These are phyloP conservation scores for Gamarada debralockiae DNA, from an alignment of 495 filamentous ascomycete genomes.

Conservation along the genomic window DNA sequence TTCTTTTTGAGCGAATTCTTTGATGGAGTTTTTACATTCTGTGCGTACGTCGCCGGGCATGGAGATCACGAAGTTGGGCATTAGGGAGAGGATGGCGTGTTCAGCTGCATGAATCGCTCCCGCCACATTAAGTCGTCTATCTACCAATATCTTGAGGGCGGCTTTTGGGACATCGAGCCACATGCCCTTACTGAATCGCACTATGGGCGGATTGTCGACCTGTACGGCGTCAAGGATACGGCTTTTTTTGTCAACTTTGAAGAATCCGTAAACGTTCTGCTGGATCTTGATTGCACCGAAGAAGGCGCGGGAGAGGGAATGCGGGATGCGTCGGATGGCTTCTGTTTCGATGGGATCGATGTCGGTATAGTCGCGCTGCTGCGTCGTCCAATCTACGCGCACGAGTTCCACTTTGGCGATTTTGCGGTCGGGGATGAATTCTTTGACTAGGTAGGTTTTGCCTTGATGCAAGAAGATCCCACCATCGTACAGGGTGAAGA, in stretches of 20 bases:
- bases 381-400: constrained; percentile 93
- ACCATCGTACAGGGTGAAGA: constrained; percentile 95
- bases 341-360: constrained; percentile 88
- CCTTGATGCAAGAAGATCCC: constrained; percentile 98
- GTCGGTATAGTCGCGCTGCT: constrained; percentile 91
- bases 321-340: constrained; percentile 65
- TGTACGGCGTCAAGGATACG: constrained; percentile 88
- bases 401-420: constrained; percentile 71
- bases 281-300: constrained; percentile 81
- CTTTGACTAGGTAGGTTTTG: constrained; percentile 82
- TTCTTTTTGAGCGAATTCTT: constrained; percentile 76
- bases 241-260: constrained; percentile 81
- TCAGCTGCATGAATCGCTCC: constrained; percentile 93
- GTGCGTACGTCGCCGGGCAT: constrained; percentile 86
- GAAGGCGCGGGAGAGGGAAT: constrained; percentile 60
- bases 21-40: constrained; percentile 79
- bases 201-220: constrained; percentile 89
- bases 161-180: constrained; percentile 87
- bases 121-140: constrained; percentile 71
- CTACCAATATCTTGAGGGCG: constrained; percentile 75
- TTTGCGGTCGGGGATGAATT: constrained; percentile 73
- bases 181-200: constrained; percentile 82
- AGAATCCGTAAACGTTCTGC: constrained; percentile 89
- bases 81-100: constrained; percentile 79
- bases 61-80: constrained; percentile 86